These are phyloP conservation scores for Zalaria obscura DNA, from an alignment of 2,329 filamentous ascomycete genomes.

Conservation along the genomic window DNA sequence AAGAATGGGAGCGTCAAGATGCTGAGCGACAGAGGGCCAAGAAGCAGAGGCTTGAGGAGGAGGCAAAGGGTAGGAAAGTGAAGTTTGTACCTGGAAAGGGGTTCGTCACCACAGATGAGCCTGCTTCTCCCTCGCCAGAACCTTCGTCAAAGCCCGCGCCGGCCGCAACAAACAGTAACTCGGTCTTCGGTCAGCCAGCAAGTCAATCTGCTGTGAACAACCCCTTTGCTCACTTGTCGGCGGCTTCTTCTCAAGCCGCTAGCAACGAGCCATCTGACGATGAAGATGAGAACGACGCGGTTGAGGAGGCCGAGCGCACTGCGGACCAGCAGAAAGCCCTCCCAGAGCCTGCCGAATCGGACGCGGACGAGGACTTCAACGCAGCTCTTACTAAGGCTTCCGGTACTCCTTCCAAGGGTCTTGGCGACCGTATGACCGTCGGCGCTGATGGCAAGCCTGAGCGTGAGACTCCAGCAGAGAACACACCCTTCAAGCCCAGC, in stretches of 20 bases:
- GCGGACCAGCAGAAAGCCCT: background rate
- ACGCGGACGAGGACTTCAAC: background rate
- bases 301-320: background rate
- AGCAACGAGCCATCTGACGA: slow-evolving; percentile 4
- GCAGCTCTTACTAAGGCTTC: background rate
- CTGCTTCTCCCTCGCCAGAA: no score
- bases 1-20: slow-evolving; percentile 32
- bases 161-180: background rate
- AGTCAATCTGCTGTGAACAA: slow-evolving; percentile 17
- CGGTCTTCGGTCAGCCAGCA: slow-evolving; percentile 14
- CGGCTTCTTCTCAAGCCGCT: slow-evolving; percentile 4
- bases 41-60: slow-evolving; percentile 24
- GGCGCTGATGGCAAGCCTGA: slow-evolving; percentile 2
- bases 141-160: slow-evolving; percentile 2
- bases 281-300: slow-evolving; percentile 5
- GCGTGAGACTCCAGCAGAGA: background rate
- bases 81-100: no score
- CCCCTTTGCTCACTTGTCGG: slow-evolving; percentile 23
- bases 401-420: slow-evolving; percentile 1
- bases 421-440: slow-evolving; percentile 9
- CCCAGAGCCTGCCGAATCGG: background rate
- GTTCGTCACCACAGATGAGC: slow-evolving; percentile 1
- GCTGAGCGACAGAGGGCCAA: slow-evolving; percentile 32
- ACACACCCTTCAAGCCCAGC: slow-evolving; percentile 1
- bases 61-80: background rate